Evolutionary conservation across 768 basidiomycete species (phyloP).

Genomic region (Boletus insuetus): DNA sequence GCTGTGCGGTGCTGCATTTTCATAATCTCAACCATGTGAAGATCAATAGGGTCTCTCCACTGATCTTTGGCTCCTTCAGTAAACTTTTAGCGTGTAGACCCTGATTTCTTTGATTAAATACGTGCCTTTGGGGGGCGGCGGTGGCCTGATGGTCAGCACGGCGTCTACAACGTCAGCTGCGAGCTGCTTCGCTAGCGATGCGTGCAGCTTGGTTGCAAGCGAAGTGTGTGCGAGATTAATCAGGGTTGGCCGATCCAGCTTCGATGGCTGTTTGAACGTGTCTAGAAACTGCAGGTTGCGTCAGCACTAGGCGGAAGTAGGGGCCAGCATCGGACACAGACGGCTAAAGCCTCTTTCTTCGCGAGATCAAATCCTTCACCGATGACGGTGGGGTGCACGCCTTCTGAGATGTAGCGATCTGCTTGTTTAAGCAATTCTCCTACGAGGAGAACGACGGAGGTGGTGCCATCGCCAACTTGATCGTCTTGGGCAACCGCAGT

Average conservation of each 20-base stretch:
- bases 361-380: slow-evolving; percentile 95
- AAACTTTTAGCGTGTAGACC: slow-evolving; percentile 28
- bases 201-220: slow-evolving; percentile 88
- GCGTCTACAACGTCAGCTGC: slow-evolving; percentile 95
- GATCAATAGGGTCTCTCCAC: slow-evolving; percentile 88
- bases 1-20: slow-evolving; percentile 99
- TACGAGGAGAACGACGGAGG: slow-evolving; percentile 92
- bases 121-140: slow-evolving; percentile 58
- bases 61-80: slow-evolving; percentile 57
- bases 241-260: slow-evolving; percentile 85
- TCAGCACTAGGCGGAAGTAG: slow-evolving; percentile 17
- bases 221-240: slow-evolving; percentile 96
- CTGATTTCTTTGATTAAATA: slow-evolving; percentile 22
- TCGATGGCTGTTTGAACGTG: slow-evolving; percentile 73
- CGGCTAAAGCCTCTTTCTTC: slow-evolving; percentile 89
- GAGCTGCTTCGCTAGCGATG: slow-evolving; percentile 78
- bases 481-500: slow-evolving; percentile 99
- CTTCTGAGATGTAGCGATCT: slow-evolving; percentile 96
- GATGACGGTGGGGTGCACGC: slow-evolving; percentile 96
- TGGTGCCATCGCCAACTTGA: slow-evolving; percentile 98
- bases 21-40: slow-evolving; percentile 99
- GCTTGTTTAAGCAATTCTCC: slow-evolving; percentile 96
- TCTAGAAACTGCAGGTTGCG: slow-evolving; percentile 76
- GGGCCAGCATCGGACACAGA: slow-evolving; percentile 40
- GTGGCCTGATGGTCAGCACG: slow-evolving; percentile 81